A percentile compares a stretch with the other conserved stretches of the same genome.
Conservation (phyloP, 2,329 filamentous ascomycete species). For the Aspergillus bombycis region DNA sequence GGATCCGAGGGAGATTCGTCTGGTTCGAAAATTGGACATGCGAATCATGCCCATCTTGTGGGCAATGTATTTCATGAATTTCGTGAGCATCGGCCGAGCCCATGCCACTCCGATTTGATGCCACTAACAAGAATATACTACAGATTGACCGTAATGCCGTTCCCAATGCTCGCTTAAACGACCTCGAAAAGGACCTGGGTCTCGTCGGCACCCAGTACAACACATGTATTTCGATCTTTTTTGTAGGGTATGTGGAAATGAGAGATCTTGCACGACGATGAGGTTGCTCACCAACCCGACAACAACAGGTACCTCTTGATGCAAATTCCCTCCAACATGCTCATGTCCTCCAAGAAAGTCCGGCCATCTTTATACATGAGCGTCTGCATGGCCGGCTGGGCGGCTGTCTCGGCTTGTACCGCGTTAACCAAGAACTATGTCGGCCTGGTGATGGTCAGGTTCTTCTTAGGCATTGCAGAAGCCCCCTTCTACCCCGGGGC, state of each 20-base stretch:
- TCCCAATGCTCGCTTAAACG: not conserved
- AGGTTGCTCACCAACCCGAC: not conserved
- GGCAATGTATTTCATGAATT: not conserved
- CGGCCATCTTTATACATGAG: conserved; percentile 56
- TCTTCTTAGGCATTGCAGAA: conserved; percentile 65
- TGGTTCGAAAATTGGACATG: not conserved
- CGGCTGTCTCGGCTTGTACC: conserved; percentile 59
- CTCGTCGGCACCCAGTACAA: not conserved
- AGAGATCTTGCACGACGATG: too few relatives aligned
- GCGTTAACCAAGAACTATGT: conserved; percentile 56
- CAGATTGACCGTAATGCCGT: not conserved
- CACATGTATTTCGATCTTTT: not conserved
- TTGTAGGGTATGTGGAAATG: not conserved
- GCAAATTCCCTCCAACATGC: conserved; percentile 50
- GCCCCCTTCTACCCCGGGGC: conserved; percentile 59
- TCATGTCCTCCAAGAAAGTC: conserved; percentile 49
- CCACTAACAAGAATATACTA: not conserved
- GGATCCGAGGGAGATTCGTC: not conserved
- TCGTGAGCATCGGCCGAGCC: not conserved
- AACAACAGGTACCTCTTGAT: conserved; percentile 14
- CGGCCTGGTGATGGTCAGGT: conserved; percentile 58
- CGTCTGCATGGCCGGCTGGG: conserved; percentile 60
- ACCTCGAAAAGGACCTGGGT: not conserved
- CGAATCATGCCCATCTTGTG: not conserved
- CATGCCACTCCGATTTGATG: not conserved